Conservation (phyloP, 2,329 filamentous ascomycete genomes). For the Penicillium thymicola region DNA sequence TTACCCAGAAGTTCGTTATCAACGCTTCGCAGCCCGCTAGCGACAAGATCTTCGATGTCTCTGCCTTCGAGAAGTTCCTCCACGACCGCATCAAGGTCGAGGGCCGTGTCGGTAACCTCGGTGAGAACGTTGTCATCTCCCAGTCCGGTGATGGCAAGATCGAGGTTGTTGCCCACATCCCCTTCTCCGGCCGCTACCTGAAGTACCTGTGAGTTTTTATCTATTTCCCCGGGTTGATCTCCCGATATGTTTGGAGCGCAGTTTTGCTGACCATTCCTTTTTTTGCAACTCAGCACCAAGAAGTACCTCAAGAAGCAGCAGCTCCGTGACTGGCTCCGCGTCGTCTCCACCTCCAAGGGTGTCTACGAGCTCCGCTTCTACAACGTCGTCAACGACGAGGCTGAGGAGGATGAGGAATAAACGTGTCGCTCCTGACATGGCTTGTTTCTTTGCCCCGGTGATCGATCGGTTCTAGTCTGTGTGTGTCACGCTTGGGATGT, state of each 20-base stretch:
- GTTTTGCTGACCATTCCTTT: constrained; percentile 5
- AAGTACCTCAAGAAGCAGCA: constrained; percentile 99
- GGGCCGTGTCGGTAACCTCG: constrained; percentile 95
- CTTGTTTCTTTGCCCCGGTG: constrained; percentile 7
- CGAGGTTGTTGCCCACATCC: constrained; percentile 94
- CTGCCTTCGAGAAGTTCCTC: constrained; percentile 99
- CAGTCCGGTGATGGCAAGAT: constrained; percentile 96
- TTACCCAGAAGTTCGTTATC: constrained; percentile 79
- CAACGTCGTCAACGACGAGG: constrained; percentile 99
- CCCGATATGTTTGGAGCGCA: not conserved
- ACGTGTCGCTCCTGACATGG: constrained; percentile 32
- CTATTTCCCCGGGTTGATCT: not conserved
- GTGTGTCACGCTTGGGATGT: constrained; percentile 10
- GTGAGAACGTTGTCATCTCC: constrained; percentile 84
- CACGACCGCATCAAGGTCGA: constrained; percentile 99
- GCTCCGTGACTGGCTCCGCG: constrained; percentile 99
- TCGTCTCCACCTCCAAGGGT: constrained; percentile 95
- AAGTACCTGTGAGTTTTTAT: constrained; percentile 87
- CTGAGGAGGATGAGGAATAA: constrained; percentile 98
- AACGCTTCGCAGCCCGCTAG: constrained; percentile 96
- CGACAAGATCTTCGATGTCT: constrained; percentile 99
- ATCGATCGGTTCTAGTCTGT: constrained; percentile 14
- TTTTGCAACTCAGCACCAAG: constrained; percentile 70
- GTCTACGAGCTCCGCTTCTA: constrained; percentile 99
- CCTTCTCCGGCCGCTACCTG: constrained; percentile 97